These are phyloP conservation scores for Euclidium syriacum DNA, from an alignment of 345 rosid genomes.

Conservation along the genomic window DNA sequence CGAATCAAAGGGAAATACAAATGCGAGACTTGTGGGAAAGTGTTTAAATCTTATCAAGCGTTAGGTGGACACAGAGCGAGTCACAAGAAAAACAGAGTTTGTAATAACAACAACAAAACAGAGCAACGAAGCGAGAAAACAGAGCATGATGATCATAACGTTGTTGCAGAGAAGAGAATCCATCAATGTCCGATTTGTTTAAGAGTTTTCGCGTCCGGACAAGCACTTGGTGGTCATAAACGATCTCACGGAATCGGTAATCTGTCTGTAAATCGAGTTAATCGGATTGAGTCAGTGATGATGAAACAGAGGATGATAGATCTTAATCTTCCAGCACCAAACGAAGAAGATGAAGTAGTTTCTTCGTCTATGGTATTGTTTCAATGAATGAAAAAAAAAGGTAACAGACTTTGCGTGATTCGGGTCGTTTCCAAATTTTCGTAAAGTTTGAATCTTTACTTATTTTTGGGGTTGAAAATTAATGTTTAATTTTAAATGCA, in stretches of 20 bases:
- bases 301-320: conserved; percentile 50
- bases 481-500: conserved; percentile 24
- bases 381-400: conserved; percentile 52
- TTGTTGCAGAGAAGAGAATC: conserved; percentile 36
- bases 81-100: conserved; percentile 59
- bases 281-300: conserved; percentile 10
- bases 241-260: conserved; percentile 64
- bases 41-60: conserved; percentile 88
- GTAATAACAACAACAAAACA: conserved; percentile 29
- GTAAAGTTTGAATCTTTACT: conserved; percentile 44
- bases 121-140: conserved; percentile 26
- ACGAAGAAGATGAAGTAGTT: conserved; percentile 76
- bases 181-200: conserved; percentile 84
- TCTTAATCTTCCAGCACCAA: conserved; percentile 90
- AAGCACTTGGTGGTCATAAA: conserved; percentile 97
- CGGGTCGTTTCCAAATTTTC: conserved; percentile 32
- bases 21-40: conserved; percentile 80
- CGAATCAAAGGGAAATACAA: conserved; percentile 47
- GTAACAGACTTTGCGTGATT: conserved; percentile 40
- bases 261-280: conserved; percentile 29
- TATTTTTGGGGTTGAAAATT: neutral
- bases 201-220: conserved; percentile 83
- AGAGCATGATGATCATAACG: conserved; percentile 34
- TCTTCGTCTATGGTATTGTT: conserved; percentile 56
- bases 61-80: conserved; percentile 93